Base-by-base conservation (phyloP, 805 yeast species). In the Candida chauliodis region DNA sequence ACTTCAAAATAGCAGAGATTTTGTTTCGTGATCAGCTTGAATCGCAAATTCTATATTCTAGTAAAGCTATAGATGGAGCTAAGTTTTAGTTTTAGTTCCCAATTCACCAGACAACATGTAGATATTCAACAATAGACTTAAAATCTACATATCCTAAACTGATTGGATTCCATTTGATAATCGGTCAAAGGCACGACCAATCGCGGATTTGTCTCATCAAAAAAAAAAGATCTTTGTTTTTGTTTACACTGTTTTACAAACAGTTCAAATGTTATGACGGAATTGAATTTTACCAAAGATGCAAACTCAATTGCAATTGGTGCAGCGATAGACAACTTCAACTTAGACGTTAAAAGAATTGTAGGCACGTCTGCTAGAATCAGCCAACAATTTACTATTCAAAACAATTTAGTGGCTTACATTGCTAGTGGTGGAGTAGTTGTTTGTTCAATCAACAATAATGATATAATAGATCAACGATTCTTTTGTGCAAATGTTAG, bases 341-440 rank as follows among this genome's bases (percentile, higher is more conserved):
- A 21, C 21, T 23, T 38, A 5, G 22, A 27, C 13, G 16, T 38
- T 4, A 32, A 38, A 21, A 15, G 44, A 15, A 56, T 62, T 8
- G 22, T 61, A 22, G 83, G 81, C 1, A 67, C 76, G 0, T 73
- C 81, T 1, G 71, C 79, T 2, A 63, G 52, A 31, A 48, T 58
- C 2, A 52, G 66, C 7, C 58, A 68, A 19, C 72, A 71, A 27
- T 59, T 75, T 39, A 55, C 63, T 9, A 59, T 69, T 2, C 63
- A 63, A 16, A 66, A 55, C 11, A 58, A 69, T 41, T 38, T 62
- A 3, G 51, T 78, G 16, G 82, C 79, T 0, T 78, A 77, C 48
- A 66, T 71, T 3, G 81, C 81, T 9, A 73, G 80, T 42, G 80
- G 80, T 16, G 82, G 82, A 3, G 81, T 77, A 3, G 79, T 77